Percentiles rank a stretch among this genome's conserved stretches.
phyloP scores from a whole-genome alignment of 169 alveolate genomes.

The Neospora caninum region DNA sequence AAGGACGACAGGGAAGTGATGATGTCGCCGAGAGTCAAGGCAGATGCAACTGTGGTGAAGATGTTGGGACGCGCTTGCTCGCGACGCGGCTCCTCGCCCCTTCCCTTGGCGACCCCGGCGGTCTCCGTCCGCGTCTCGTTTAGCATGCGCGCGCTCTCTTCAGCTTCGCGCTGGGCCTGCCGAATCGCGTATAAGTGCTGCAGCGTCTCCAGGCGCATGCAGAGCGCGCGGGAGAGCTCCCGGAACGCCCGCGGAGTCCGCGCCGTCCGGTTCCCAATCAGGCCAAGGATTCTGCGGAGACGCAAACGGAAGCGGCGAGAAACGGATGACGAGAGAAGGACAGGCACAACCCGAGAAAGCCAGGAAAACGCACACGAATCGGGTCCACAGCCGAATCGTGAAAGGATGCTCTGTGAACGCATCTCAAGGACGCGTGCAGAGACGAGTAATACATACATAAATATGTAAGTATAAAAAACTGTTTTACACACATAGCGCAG shows the following conservation, averaged over 20 bases:
- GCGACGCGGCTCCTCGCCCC: not conserved
- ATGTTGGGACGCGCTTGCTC: not conserved
- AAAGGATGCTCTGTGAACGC: too few species aligned
- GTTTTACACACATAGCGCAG: too few species aligned
- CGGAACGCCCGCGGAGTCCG: not conserved
- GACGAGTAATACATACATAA: too few species aligned
- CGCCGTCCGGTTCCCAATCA: not conserved
- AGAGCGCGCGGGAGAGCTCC: not conserved
- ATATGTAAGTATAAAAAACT: too few species aligned
- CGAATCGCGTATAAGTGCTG: constrained; percentile 1
- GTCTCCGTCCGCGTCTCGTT: not conserved
- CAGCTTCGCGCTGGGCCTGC: not conserved
- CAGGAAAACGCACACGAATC: too few species aligned
- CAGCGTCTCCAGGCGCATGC: constrained; percentile 7
- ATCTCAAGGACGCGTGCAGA: too few species aligned
- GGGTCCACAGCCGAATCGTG: too few species aligned
- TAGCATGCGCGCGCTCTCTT: not conserved
- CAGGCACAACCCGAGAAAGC: too few species aligned
- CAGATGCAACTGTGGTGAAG: not conserved
- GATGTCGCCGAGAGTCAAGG: constrained; percentile 8
- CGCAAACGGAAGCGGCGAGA: not conserved
- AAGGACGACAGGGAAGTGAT: constrained; percentile 2
- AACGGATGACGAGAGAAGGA: not conserved
- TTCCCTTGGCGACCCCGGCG: not conserved
- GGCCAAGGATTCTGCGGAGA: constrained; percentile 15